Evolutionary conservation across 2,329 filamentous ascomycete genomes (phyloP).

Genomic region (Apiospora marii): DNA sequence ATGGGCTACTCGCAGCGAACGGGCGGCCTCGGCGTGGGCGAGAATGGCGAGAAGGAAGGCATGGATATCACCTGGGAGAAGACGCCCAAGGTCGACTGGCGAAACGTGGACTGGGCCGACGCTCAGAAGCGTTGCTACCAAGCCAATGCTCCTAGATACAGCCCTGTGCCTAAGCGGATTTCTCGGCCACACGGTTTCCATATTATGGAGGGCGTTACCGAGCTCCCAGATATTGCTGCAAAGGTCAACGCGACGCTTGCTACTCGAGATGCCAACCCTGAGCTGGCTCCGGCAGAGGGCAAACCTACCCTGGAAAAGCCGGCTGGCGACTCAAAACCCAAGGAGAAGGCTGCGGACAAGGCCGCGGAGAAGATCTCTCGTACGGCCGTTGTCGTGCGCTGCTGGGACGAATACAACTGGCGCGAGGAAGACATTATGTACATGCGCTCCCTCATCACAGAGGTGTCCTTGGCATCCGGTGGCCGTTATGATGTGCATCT

Average conservation of each 20-base stretch:
- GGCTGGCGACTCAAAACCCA: background rate
- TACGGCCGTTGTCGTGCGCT: conserved; percentile 82
- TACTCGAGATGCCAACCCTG: conserved; percentile 37
- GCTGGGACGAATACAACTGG: conserved; percentile 83
- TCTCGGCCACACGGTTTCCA: conserved; percentile 60
- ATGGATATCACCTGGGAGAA: conserved; percentile 80
- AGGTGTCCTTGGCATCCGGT: conserved; percentile 81
- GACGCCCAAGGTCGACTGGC: conserved; percentile 77
- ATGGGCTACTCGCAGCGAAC: conserved; percentile 81
- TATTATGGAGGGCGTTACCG: conserved; percentile 46
- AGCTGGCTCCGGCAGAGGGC: conserved; percentile 27
- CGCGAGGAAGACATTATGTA: conserved; percentile 82
- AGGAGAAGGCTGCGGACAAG: conserved; percentile 25
- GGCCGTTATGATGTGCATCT: conserved; percentile 89
- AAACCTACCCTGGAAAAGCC: background rate
- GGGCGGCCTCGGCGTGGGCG: conserved; percentile 85
- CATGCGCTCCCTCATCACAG: conserved; percentile 82
- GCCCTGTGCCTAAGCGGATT: conserved; percentile 50
- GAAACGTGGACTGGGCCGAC: conserved; percentile 79
- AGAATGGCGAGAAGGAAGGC: conserved; percentile 84
- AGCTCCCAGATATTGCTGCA: conserved; percentile 29
- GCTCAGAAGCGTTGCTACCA: conserved; percentile 77
- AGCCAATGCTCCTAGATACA: conserved; percentile 76
- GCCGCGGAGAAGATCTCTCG: conserved; percentile 51
- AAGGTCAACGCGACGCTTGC: conserved; percentile 35